Conservation (phyloP, 305 asterid species). For the Striga hermonthica region DNA sequence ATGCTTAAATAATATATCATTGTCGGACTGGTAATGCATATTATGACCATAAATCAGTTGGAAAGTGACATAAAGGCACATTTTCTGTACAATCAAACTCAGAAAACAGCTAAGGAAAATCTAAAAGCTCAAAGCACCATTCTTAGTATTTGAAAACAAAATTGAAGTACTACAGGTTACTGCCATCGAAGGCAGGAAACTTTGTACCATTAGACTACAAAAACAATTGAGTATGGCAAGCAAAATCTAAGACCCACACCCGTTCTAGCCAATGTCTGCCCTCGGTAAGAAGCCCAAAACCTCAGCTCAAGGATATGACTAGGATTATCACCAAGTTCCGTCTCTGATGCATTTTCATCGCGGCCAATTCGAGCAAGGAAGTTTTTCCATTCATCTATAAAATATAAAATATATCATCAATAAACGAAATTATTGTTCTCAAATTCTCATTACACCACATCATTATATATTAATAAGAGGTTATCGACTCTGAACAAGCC, state of each 20-base stretch:
- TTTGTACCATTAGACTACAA: neutral
- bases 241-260: constrained; percentile 42
- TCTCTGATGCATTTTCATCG: constrained; percentile 71
- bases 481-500: neutral
- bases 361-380: constrained; percentile 92
- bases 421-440: constrained; percentile 15
- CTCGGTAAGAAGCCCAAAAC: constrained; percentile 97
- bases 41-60: neutral
- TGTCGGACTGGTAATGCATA: constrained; percentile 5
- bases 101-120: constrained; percentile 19
- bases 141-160: constrained; percentile 2
- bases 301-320: constrained; percentile 85
- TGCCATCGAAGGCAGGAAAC: constrained; percentile 6
- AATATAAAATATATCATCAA: constrained; percentile 19
- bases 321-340: constrained; percentile 72
- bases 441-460: neutral
- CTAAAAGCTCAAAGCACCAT: constrained; percentile 8
- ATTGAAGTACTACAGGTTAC: constrained; percentile 23
- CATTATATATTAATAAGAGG: neutral
- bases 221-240: constrained; percentile 12
- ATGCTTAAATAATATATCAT: neutral
- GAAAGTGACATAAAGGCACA: constrained; percentile 10
- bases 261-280: constrained; percentile 93
- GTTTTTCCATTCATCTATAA: constrained; percentile 91
- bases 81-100: constrained; percentile 23